A percentile compares a stretch with the other conserved stretches of the same genome.
These are phyloP conservation scores for Canavalia gladiata DNA, from an alignment of 306 rosid genomes.

Conservation along the genomic window DNA sequence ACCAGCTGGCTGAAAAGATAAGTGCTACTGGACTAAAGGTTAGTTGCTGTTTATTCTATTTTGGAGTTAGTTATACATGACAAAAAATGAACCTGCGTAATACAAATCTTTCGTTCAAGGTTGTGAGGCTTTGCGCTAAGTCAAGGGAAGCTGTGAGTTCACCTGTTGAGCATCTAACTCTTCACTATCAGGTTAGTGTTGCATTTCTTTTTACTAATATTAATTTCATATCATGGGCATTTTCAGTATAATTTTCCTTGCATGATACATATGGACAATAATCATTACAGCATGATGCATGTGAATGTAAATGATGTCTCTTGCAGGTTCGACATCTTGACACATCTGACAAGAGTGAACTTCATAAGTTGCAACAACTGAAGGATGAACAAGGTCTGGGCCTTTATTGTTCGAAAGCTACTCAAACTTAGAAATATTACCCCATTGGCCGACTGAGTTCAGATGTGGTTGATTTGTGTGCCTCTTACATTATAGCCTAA, in stretches of 20 bases:
- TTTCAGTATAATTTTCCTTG: not conserved
- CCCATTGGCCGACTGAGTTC: not conserved
- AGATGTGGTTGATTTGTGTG: conserved; percentile 18
- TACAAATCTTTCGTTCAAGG: conserved; percentile 59
- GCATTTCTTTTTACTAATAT: not conserved
- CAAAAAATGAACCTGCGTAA: conserved; percentile 12
- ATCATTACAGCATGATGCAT: conserved; percentile 30
- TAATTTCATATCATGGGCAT: not conserved
- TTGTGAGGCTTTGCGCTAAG: conserved; percentile 97
- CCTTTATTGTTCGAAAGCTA: conserved; percentile 14
- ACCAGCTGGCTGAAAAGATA: conserved; percentile 97
- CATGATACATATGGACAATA: conserved; percentile 14
- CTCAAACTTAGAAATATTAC: not conserved
- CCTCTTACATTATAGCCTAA: conserved; percentile 4
- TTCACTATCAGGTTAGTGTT: conserved; percentile 91
- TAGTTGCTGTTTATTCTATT: conserved; percentile 19
- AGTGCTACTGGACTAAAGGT: conserved; percentile 99
- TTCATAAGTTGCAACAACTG: conserved; percentile 90
- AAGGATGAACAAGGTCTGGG: conserved; percentile 95
- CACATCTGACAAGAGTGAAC: conserved; percentile 99
- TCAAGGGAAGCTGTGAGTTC: conserved; percentile 99
- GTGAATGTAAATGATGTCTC: conserved; percentile 38
- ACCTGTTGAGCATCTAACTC: conserved; percentile 98
- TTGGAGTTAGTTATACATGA: conserved; percentile 1
- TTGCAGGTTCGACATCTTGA: conserved; percentile 97